Percentiles rank a stretch among this genome's conserved stretches.
Evolutionary conservation across 208 protist genomes (phyloP).

Genomic region (Lotmaria passim): DNA sequence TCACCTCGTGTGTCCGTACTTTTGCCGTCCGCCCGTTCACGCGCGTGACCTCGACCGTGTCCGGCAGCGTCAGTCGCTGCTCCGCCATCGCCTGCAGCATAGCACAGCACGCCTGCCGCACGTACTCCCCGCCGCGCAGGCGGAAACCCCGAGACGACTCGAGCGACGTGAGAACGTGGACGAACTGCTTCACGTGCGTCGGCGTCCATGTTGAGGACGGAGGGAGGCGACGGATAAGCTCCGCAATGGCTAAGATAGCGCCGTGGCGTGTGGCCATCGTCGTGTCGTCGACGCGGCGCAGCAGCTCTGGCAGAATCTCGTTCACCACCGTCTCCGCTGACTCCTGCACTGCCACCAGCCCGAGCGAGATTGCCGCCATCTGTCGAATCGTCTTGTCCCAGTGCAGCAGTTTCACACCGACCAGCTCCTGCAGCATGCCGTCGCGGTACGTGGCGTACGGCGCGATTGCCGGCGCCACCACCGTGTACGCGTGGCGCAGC

Average conservation of each 20-base stretch:
- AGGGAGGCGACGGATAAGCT: constrained; percentile 81
- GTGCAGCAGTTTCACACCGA: constrained; percentile 87
- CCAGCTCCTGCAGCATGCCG: constrained; percentile 90
- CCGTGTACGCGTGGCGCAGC: constrained; percentile 88
- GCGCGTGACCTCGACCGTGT: constrained; percentile 57
- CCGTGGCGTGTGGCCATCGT: constrained; percentile 92
- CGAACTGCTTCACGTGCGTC: constrained; percentile 24
- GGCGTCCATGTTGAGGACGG: constrained; percentile 39
- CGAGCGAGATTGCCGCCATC: constrained; percentile 83
- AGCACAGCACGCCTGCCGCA: constrained; percentile 90
- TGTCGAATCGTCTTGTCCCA: constrained; percentile 89
- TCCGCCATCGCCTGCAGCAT: constrained; percentile 83
- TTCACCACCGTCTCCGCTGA: constrained; percentile 19
- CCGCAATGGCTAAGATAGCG: constrained; percentile 84
- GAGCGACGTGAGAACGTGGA: constrained; percentile 36
- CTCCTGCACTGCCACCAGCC: constrained; percentile 55
- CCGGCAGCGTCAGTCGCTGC: constrained; percentile 64
- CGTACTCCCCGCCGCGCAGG: constrained; percentile 93
- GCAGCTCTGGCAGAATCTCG: constrained; percentile 42
- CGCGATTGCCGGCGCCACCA: constrained; percentile 75
- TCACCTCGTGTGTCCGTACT: constrained; percentile 62
- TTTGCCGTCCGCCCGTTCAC: constrained; percentile 56
- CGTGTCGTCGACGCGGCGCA: constrained; percentile 56
- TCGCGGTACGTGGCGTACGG: constrained; percentile 80
- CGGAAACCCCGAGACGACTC: constrained; percentile 94